Base-by-base conservation (phyloP, 208 protist species). In the Trypanosoma lewisi region DNA sequence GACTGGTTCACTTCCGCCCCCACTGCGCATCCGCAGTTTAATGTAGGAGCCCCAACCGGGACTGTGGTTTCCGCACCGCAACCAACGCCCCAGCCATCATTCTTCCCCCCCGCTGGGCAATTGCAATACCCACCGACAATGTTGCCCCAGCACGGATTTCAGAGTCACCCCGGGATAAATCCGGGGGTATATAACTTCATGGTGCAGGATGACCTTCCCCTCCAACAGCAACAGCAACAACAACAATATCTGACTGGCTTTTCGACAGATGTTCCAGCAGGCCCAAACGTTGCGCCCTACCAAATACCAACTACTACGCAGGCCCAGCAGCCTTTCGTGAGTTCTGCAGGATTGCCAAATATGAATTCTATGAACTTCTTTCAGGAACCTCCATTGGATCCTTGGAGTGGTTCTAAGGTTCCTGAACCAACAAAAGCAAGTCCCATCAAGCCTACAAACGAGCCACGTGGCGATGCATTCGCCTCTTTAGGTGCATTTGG, bases 401-500 rank as follows among this genome's bases (percentile, higher is more conserved):
- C 41, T n/a, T 77, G 58, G 69, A 21, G 23, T 21, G 30, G 19
- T 16, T 16, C 44, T 6, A 30, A 41, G n/a, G 4, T 36, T 19
- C 31, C 53, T 25, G 21, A 49, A 41, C 28, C 34, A 44, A 59
- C 7, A 37, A 53, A 34, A 49, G 34, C 41, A 36, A 45, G 49
- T 44, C 37, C 57, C 23, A 23, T 39, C 23, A 30, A 55, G 41
- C 5, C n/a, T 21, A 25, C 17, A 39, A 27, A 31, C 34, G 44
- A 23, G 14, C 30, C 11, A 54, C 23, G 60, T 34, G 30, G 61
- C 48, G 67, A 62, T 50, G 48, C 58, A 27, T 83, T 79, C 68
- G 73, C 77, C n/a, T 67, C 57, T 7, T 57, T 80, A 37, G 62
- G 80, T 31, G 69, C 77, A 1, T 83, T 80, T 73, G 50, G 27